Conservation (phyloP, 805 yeast genomes). For the Candida morakotiae region DNA sequence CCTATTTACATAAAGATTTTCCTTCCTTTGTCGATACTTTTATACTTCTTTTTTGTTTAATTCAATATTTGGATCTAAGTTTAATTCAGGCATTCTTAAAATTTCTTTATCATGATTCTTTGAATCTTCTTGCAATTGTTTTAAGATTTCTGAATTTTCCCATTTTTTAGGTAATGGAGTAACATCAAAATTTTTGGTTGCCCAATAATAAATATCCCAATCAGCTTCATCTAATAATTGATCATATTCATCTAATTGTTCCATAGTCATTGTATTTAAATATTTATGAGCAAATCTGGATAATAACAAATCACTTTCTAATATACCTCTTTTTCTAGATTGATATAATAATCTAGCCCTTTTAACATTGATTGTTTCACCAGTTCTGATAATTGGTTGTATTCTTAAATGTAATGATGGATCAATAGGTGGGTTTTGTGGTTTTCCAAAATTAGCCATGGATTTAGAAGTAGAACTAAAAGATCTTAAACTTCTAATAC, state of each 20-base stretch:
- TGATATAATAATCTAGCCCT: slow-evolving; percentile 90
- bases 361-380: slow-evolving; percentile 69
- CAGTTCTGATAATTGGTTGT: slow-evolving; percentile 71
- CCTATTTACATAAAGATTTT: too few relatives aligned
- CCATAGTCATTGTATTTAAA: slow-evolving; percentile 52
- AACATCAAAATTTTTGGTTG: slow-evolving; percentile 73
- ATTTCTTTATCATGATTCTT: slow-evolving; percentile 68
- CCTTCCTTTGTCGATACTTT: not conserved
- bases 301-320: slow-evolving; percentile 85
- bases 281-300: slow-evolving; percentile 81
- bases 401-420: slow-evolving; percentile 45
- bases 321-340: slow-evolving; percentile 89
- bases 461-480: not conserved
- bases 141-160: slow-evolving; percentile 64
- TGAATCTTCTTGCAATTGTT: slow-evolving; percentile 65
- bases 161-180: slow-evolving; percentile 88
- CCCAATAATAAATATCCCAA: slow-evolving; percentile 99
- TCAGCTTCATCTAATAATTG: slow-evolving; percentile 86
- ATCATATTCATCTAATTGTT: slow-evolving; percentile 83
- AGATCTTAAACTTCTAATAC: slow-evolving; percentile 1
- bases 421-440: slow-evolving; percentile 35
- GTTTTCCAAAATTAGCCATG: slow-evolving; percentile 33
- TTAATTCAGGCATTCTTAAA: slow-evolving; percentile 75
- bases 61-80: slow-evolving; percentile 5
- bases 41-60: slow-evolving; percentile 1